Conservation (phyloP, 805 yeast genomes). For the Yarrowia deformans region DNA sequence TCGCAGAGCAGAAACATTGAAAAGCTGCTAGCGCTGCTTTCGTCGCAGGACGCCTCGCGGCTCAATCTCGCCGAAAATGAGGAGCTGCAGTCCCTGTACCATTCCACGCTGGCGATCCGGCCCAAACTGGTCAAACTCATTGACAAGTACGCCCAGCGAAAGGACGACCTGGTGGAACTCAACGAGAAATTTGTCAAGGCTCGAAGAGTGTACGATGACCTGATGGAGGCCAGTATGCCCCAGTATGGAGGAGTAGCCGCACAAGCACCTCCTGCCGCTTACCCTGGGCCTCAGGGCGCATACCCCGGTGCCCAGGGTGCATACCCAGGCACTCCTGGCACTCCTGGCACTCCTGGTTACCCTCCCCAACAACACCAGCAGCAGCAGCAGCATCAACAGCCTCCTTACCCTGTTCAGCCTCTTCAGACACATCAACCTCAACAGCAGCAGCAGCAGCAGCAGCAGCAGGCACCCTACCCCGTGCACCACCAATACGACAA, state of each 20-base stretch:
- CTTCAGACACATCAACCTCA: constrained; percentile 14
- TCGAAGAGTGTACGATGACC: constrained; percentile 68
- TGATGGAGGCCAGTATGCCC: constrained; percentile 61
- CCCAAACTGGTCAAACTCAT: constrained; percentile 76
- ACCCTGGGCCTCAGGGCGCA: neutral
- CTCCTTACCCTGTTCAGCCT: constrained; percentile 26
- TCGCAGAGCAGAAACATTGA: constrained; percentile 69
- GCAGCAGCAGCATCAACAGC: constrained; percentile 9
- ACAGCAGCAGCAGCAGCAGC: constrained; percentile 6
- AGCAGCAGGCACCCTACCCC: constrained; percentile 17
- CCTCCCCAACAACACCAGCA: constrained; percentile 11
- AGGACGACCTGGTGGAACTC: constrained; percentile 76
- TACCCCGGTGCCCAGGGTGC: neutral
- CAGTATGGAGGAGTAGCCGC: constrained; percentile 41
- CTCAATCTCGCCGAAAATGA: constrained; percentile 59
- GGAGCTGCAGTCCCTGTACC: constrained; percentile 76
- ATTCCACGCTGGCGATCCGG: constrained; percentile 73
- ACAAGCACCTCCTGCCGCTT: neutral
- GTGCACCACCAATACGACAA: neutral
- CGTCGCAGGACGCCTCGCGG: constrained; percentile 49
- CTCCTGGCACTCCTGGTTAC: constrained; percentile 14
- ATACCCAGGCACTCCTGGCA: neutral
- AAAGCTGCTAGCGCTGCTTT: constrained; percentile 65
- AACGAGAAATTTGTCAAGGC: constrained; percentile 76
- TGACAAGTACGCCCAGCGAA: constrained; percentile 76